A percentile compares a stretch with the other conserved stretches of the same genome.
phyloP scores from a whole-genome alignment of 2,329 filamentous ascomycete genomes.

The Fusarium nodosum region DNA sequence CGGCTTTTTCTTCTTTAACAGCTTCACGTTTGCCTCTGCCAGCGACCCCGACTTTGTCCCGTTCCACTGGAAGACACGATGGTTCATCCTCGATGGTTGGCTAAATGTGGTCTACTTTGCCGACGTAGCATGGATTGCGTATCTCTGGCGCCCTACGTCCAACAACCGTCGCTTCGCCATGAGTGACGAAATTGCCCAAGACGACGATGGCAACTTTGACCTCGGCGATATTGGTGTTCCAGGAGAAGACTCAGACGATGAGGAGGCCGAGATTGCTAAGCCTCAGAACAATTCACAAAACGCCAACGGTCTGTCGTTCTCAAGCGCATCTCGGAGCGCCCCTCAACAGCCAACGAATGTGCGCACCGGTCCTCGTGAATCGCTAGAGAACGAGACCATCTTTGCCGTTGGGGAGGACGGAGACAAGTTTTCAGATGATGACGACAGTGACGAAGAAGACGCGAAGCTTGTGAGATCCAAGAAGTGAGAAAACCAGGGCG shows the following conservation, averaged over 20 bases:
- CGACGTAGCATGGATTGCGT: constrained; percentile 92
- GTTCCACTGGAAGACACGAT: constrained; percentile 95
- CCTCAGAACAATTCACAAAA: constrained; percentile 45
- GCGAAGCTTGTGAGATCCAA: constrained; percentile 66
- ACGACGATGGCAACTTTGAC: constrained; percentile 95
- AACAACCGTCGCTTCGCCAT: constrained; percentile 98
- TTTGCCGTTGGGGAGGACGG: constrained; percentile 91
- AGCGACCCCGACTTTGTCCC: constrained; percentile 91
- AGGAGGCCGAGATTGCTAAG: constrained; percentile 66
- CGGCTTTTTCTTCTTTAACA: constrained; percentile 98
- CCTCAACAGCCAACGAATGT: constrained; percentile 46
- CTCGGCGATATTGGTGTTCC: constrained; percentile 90
- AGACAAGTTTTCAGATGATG: constrained; percentile 86
- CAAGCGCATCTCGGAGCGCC: constrained; percentile 44
- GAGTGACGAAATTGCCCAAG: constrained; percentile 98
- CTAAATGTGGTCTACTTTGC: constrained; percentile 95
- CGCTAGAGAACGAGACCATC: constrained; percentile 89
- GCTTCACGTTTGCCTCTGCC: constrained; percentile 90
- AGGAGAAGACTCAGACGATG: constrained; percentile 69
- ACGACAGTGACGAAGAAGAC: constrained; percentile 69
- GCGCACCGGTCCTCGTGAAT: constrained; percentile 63
- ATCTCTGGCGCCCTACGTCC: constrained; percentile 94
- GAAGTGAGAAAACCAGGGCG: constrained; percentile 53
- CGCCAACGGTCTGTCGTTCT: constrained; percentile 46
- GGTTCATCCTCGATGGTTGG: constrained; percentile 98